Percentiles rank a stretch among this genome's conserved stretches.
phyloP scores from a whole-genome alignment of 768 basidiomycete species.

The Tephrocybe rancida region DNA sequence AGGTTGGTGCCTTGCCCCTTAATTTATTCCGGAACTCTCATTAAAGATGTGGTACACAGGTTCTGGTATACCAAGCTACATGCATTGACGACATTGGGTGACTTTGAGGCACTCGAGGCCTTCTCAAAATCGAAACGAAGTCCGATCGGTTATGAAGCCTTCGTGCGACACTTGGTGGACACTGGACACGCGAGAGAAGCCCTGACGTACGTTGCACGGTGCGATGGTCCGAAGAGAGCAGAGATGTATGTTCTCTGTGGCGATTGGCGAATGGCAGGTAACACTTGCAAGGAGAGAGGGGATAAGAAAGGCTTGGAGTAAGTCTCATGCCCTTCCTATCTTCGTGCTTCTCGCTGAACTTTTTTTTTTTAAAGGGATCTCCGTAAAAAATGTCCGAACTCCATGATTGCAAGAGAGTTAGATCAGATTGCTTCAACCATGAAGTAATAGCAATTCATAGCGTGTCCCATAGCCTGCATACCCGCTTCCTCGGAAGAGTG shows the following conservation, averaged over 20 bases:
- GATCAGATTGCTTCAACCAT: conserved; percentile 65
- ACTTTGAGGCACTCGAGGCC: conserved; percentile 84
- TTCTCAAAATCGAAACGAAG: conserved; percentile 89
- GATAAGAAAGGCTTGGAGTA: conserved; percentile 87
- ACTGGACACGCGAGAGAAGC: conserved; percentile 81
- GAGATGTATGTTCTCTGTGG: conserved; percentile 91
- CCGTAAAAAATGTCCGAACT: conserved; percentile 75
- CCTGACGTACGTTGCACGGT: conserved; percentile 73
- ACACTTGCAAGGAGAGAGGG: conserved; percentile 86
- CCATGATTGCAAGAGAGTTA: conserved; percentile 77
- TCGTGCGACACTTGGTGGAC: conserved; percentile 77
- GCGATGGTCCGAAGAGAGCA: conserved; percentile 79
- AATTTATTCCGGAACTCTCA: neutral
- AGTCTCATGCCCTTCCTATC: conserved; percentile 31
- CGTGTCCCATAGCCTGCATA: no score
- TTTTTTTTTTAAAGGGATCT: conserved; percentile 54
- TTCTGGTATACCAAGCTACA: conserved; percentile 95
- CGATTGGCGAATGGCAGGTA: conserved; percentile 88
- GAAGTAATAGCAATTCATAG: conserved; percentile 59
- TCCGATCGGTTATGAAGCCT: conserved; percentile 95
- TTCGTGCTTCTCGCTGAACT: neutral
- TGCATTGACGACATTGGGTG: conserved; percentile 73
- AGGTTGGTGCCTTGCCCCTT: conserved; percentile 51
- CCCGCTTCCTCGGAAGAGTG: no score
- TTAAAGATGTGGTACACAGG: conserved; percentile 38